Conservation (phyloP, 805 yeast species). For the Wickerhamiella dianesei region DNA sequence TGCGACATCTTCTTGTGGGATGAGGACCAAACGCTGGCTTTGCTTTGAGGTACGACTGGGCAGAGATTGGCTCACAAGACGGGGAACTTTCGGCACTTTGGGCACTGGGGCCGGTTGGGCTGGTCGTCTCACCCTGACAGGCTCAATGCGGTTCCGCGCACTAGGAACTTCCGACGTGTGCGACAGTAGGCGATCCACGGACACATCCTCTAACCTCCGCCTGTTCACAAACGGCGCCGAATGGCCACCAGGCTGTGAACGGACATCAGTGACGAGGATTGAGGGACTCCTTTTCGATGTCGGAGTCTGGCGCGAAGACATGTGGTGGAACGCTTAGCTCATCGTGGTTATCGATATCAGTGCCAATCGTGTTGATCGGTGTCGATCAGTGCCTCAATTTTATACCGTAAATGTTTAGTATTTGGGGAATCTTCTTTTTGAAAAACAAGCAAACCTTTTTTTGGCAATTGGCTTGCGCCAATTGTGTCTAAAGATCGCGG, state of each 20-base stretch:
- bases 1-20: conserved; percentile 26
- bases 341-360: not conserved
- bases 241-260: conserved; percentile 31
- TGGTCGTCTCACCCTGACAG: not conserved
- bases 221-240: conserved; percentile 39
- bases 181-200: conserved; percentile 65
- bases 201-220: conserved; percentile 53
- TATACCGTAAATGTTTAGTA: too few species aligned
- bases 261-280: conserved; percentile 78
- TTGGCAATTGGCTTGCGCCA: too few species aligned
- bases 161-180: conserved; percentile 82
- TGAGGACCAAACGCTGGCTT: conserved; percentile 71
- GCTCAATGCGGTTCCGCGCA: conserved; percentile 37
- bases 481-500: too few species aligned
- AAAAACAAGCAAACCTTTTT: too few species aligned
- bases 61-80: conserved; percentile 19
- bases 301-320: conserved; percentile 26
- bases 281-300: conserved; percentile 86
- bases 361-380: too few species aligned
- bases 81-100: conserved; percentile 9
- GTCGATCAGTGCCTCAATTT: too few species aligned
- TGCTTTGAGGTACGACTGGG: conserved; percentile 62
- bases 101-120: not conserved
- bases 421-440: too few species aligned
- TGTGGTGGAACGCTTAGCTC: conserved; percentile 2